phyloP scores from a whole-genome alignment of 1,284 basidiomycete genomes.

The Apiotrichum gracile region DNA sequence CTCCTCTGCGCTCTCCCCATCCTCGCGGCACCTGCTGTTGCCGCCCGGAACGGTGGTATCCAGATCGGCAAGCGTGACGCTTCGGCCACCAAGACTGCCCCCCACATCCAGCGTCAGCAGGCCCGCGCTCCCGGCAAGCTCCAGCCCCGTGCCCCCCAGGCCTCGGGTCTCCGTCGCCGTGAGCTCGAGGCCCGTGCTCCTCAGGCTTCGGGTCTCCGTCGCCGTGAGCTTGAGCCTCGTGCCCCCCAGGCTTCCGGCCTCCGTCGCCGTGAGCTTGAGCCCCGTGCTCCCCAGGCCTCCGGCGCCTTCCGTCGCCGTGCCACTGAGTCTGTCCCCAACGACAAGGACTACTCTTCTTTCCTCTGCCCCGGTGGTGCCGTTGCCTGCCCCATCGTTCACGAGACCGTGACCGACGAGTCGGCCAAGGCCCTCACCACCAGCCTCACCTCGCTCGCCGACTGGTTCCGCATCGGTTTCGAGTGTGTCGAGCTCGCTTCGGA shows the following conservation, averaged over 20 bases:
- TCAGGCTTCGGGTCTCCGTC: conserved; percentile 27
- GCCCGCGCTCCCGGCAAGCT: conserved; percentile 17
- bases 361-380: conserved; percentile 44
- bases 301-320: too few species aligned
- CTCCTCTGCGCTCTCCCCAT: not conserved
- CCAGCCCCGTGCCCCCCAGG: conserved; percentile 33
- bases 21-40: not conserved
- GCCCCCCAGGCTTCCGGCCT: conserved; percentile 34
- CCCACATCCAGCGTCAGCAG: not conserved
- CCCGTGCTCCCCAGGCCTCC: conserved; percentile 30
- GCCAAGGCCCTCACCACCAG: conserved; percentile 25
- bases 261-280: too few species aligned
- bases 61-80: not conserved
- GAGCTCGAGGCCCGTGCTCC: conserved; percentile 37
- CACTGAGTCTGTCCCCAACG: conserved; percentile 17
- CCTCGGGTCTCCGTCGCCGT: conserved; percentile 20
- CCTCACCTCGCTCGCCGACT: conserved; percentile 42
- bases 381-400: conserved; percentile 41
- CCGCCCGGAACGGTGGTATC: not conserved
- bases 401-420: conserved; percentile 25
- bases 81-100: not conserved
- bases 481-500: conserved; percentile 47
- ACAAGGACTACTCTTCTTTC: conserved; percentile 48
- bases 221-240: conserved; percentile 33
- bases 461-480: conserved; percentile 49